phyloP scores from a whole-genome alignment of 495 filamentous ascomycete genomes.

The Penicillium ochrochloron region DNA sequence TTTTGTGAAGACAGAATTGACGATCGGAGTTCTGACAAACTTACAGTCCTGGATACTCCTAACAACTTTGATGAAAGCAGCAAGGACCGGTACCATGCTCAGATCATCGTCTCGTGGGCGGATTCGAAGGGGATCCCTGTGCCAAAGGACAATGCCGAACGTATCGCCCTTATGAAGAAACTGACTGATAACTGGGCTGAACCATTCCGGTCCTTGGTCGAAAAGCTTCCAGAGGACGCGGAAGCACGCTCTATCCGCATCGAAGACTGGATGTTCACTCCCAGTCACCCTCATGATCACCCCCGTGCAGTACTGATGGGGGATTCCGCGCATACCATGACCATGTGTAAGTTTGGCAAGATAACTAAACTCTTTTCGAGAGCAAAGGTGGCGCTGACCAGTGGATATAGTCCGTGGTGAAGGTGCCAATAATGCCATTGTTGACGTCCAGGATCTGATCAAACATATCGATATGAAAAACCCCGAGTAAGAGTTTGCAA shows the following conservation, averaged over 20 bases:
- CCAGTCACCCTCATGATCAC: slow-evolving; percentile 31
- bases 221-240: slow-evolving; percentile 49
- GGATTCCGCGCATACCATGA: slow-evolving; percentile 62
- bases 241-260: slow-evolving; percentile 56
- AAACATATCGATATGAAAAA: slow-evolving; percentile 28
- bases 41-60: slow-evolving; percentile 51
- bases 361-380: neutral
- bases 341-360: slow-evolving; percentile 51
- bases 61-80: slow-evolving; percentile 45
- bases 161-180: slow-evolving; percentile 55
- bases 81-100: slow-evolving; percentile 47
- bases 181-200: slow-evolving; percentile 59
- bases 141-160: slow-evolving; percentile 44
- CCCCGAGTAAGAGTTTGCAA: slow-evolving; percentile 10
- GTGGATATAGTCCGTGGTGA: slow-evolving; percentile 53
- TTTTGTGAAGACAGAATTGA: neutral
- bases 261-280: slow-evolving; percentile 57
- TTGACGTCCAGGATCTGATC: slow-evolving; percentile 52
- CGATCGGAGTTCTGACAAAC: neutral
- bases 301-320: slow-evolving; percentile 53
- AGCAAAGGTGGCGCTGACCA: neutral
- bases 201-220: slow-evolving; percentile 55
- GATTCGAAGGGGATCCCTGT: slow-evolving; percentile 44
- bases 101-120: slow-evolving; percentile 60
- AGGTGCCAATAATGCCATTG: slow-evolving; percentile 63